Evolutionary conservation across 192 early-diverging fungal species (phyloP).

Genomic region (Backusella mclennaniae): DNA sequence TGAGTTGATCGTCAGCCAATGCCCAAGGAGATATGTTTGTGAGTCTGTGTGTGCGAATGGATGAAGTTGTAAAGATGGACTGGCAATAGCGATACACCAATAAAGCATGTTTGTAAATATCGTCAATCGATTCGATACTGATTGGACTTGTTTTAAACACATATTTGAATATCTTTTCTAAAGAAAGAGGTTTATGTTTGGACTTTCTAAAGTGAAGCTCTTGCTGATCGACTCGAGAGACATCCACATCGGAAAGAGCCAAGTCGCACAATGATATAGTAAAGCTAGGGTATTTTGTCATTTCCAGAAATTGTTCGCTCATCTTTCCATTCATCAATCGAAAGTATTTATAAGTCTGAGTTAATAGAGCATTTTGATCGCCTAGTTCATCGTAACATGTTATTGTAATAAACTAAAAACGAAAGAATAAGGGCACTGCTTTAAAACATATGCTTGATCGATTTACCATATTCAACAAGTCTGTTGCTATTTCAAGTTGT

Average conservation of each 20-base stretch:
- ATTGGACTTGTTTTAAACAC: not conserved
- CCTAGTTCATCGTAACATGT: not conserved
- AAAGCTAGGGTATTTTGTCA: conserved; percentile 10
- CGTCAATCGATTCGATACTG: not conserved
- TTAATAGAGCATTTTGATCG: not conserved
- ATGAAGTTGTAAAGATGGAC: not conserved
- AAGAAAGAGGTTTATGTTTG: not conserved
- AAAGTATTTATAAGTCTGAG: not conserved
- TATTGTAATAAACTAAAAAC: not conserved
- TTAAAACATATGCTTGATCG: not conserved
- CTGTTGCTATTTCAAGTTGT: not conserved
- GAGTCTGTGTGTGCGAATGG: not conserved
- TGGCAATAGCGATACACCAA: not conserved
- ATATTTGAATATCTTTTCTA: conserved; percentile 11
- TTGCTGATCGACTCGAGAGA: not conserved
- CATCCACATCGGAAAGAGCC: not conserved
- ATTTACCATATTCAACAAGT: not conserved
- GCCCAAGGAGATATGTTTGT: not conserved
- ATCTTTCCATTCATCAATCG: not conserved
- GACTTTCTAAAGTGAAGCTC: not conserved
- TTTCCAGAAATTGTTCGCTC: not conserved
- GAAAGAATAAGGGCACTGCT: not conserved
- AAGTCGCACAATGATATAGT: not conserved
- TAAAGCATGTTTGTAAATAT: not conserved
- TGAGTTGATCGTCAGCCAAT: not conserved